Evolutionary conservation across 352 stramenopile species (phyloP).

Genomic region (Phytophthora brassicae): DNA sequence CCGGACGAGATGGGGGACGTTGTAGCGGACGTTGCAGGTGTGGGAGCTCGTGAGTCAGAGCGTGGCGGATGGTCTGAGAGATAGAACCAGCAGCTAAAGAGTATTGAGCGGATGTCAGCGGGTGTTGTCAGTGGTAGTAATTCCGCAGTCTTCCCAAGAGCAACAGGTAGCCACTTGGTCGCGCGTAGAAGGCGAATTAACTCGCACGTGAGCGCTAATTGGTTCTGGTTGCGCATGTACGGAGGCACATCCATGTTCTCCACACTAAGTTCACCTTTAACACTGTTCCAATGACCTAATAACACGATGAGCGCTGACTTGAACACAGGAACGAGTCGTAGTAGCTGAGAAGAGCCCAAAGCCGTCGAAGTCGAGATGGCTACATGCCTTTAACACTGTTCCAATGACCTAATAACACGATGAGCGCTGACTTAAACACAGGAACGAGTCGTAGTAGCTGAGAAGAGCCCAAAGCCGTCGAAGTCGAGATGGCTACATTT

Average conservation of each 20-base stretch:
- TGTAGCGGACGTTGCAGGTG: conserved; percentile 44
- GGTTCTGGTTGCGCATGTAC: conserved; percentile 78
- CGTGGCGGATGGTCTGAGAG: conserved; percentile 70
- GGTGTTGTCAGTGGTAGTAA: conserved; percentile 70
- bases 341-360: conserved; percentile 42
- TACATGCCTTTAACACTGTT: conserved; percentile 71
- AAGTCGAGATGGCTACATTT: conserved; percentile 42
- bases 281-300: conserved; percentile 81
- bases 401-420: conserved; percentile 80
- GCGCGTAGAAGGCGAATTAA: conserved; percentile 60
- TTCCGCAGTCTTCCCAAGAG: conserved; percentile 53
- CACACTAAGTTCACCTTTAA: conserved; percentile 61
- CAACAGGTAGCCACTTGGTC: conserved; percentile 61
- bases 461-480: conserved; percentile 37
- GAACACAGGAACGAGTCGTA: conserved; percentile 70
- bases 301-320: conserved; percentile 78
- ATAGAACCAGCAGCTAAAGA: conserved; percentile 87
- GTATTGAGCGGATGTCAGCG: conserved; percentile 70
- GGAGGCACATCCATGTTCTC: conserved; percentile 80
- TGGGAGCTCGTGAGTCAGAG: conserved; percentile 29
- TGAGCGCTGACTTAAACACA: conserved; percentile 71
- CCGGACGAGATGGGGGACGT: conserved; percentile 49
- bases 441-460: conserved; percentile 63
- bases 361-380: conserved; percentile 43
- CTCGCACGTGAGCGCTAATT: conserved; percentile 65